These are phyloP conservation scores for Amesomyces nigricolor DNA, from an alignment of 2,329 filamentous ascomycete species.

Conservation along the genomic window DNA sequence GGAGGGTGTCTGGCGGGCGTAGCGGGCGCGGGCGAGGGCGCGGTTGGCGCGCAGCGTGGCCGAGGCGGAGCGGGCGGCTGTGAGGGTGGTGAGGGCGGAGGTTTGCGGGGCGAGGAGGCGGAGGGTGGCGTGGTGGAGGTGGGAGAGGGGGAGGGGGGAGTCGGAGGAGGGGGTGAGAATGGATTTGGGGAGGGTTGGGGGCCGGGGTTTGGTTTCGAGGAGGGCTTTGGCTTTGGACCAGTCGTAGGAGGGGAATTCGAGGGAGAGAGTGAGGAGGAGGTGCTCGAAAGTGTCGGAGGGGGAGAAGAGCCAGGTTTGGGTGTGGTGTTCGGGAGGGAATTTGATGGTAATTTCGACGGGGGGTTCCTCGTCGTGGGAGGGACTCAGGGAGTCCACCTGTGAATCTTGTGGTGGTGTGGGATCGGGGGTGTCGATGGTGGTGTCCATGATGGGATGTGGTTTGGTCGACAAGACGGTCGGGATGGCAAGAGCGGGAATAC, in stretches of 20 bases:
- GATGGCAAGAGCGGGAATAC: too few relatives aligned
- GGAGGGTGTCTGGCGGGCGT: slow-evolving; percentile 21
- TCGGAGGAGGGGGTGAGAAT: slow-evolving; percentile 28
- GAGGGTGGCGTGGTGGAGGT: slow-evolving; percentile 26
- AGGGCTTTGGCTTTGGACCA: slow-evolving; percentile 27
- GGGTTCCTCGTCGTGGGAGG: slow-evolving; percentile 2
- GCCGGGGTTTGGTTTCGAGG: slow-evolving; percentile 12
- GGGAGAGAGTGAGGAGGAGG: slow-evolving; percentile 13
- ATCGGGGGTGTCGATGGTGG: slow-evolving; percentile 4
- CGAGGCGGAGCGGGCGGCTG: slow-evolving; percentile 10
- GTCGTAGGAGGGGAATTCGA: slow-evolving; percentile 21
- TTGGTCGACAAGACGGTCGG: too few relatives aligned
- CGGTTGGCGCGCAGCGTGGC: slow-evolving; percentile 15
- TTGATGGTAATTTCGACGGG: slow-evolving; percentile 21
- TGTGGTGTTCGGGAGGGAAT: slow-evolving; percentile 22
- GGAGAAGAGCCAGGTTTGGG: slow-evolving; percentile 17
- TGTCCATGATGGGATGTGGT: slow-evolving; percentile 2
- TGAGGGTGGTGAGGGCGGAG: slow-evolving; percentile 24
- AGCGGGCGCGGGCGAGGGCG: slow-evolving; percentile 22
- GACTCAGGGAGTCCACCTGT: neutral
- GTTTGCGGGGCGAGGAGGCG: slow-evolving; percentile 30
- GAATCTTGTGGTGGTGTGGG: neutral
- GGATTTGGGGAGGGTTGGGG: slow-evolving; percentile 15
- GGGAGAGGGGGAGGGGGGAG: slow-evolving; percentile 22
- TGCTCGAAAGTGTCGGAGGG: slow-evolving; percentile 17